Base-by-base conservation (phyloP, 345 rosid species). In the Moringa oleifera region DNA sequence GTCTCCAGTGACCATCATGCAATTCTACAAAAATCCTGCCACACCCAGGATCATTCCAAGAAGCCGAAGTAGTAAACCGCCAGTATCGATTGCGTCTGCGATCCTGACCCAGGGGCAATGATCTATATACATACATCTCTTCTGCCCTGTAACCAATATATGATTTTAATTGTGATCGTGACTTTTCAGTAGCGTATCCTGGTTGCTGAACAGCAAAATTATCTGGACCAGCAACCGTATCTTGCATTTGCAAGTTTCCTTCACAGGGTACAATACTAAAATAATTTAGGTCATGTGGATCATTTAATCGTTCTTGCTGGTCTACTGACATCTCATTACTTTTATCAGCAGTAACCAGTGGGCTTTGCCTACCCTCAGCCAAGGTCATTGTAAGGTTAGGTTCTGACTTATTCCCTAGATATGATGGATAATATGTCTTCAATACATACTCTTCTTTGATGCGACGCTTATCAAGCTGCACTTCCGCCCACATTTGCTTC, bases 401-500 rank as follows among this genome's bases (percentile, higher is more conserved):
- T 69, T 86, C 89, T 54, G 63, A 61, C 68, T 80, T 88, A 62
- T 64, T 68, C 64, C 77, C 77, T 47, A 71, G 37, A 73, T 69
- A 68, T 19, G 87, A 70, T 23, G 90, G 62, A 72, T 63, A 79
- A 59, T 78, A 75, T 23, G 80, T 63, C 70, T 74, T 85, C 18
- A 64, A 36, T 59, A 86, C 52, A 64, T 68, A 85, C 53, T 91
- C 98, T 77, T 91, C 96, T 68, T 81, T 86, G 55, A 69, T 51
- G 36, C 91, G 87, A 5, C 98, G 91, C 67, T 88, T 91, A 64
- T 91, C 98, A 15, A 88, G 85, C 68, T 91, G 98, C 45, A 83
- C 90, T 75, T 88, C 98, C 6, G 90, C 80, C 96, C 91, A 91
- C 87, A 88, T 86, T 78, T 81, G 98, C 78, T 88, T 91, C 84